Percentiles rank a stretch among this genome's conserved stretches.
Conservation (phyloP, 169 alveolate genomes). For the Toxoplasma gondii region DNA sequence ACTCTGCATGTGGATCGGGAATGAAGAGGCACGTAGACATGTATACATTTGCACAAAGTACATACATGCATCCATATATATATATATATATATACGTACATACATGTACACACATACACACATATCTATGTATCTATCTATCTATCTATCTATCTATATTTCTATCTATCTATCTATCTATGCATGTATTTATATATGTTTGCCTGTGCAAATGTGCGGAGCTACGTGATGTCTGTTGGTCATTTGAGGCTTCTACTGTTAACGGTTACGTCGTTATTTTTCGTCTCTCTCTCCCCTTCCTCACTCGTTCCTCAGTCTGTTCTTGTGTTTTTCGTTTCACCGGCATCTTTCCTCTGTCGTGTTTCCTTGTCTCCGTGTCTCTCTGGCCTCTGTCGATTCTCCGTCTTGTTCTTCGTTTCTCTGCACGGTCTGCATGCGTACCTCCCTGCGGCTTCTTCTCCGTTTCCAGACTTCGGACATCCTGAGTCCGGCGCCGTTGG, state of each 20-base stretch:
- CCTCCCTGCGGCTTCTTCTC: neutral
- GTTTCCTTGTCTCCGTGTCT: neutral
- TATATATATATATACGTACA: too few relatives aligned
- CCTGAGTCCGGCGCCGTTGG: slow-evolving; percentile 40
- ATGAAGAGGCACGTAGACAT: too few relatives aligned
- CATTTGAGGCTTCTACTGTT: too few relatives aligned
- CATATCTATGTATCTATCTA: too few relatives aligned
- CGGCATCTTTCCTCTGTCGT: neutral
- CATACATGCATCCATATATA: too few relatives aligned
- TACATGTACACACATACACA: too few relatives aligned
- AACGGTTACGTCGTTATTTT: neutral
- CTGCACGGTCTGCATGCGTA: neutral
- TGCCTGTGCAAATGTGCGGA: too few relatives aligned
- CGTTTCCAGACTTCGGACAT: slow-evolving; percentile 47
- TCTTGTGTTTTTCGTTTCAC: neutral
- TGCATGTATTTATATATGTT: neutral
- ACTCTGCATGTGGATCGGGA: too few relatives aligned
- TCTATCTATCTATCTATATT: neutral
- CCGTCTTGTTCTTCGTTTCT: neutral
- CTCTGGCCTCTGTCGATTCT: neutral
- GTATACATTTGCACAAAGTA: too few relatives aligned
- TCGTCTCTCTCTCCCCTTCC: neutral
- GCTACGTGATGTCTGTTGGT: too few relatives aligned
- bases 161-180: neutral
- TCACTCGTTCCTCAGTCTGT: neutral